A percentile compares a stretch with the other conserved stretches of the same genome.
Conservation (phyloP, 257 asterid genomes). For the Solanum ossicruentum region DNA sequence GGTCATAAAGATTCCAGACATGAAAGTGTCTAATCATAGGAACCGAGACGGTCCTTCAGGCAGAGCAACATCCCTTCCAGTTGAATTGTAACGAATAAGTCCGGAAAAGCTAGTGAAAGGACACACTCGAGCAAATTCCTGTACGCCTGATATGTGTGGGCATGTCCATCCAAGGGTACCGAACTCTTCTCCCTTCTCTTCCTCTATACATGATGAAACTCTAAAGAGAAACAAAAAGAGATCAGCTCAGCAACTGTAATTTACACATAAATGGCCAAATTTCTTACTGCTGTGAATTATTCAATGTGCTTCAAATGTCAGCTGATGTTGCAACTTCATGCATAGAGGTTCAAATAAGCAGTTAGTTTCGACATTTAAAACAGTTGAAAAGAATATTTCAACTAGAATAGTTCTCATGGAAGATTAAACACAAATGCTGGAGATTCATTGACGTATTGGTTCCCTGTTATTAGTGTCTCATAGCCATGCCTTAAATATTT, state of each 20-base stretch:
- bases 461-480: neutral
- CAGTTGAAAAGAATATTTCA: neutral
- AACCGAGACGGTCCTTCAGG: conserved; percentile 5
- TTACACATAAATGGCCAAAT: neutral
- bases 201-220: too few species aligned
- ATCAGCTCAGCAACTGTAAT: neutral
- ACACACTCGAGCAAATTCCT: conserved; percentile 41
- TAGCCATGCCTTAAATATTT: neutral
- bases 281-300: neutral
- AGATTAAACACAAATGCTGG: neutral
- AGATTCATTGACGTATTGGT: neutral
- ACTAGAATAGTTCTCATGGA: neutral
- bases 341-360: neutral
- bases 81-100: conserved; percentile 6
- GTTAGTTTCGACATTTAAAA: neutral
- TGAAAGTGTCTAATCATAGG: conserved; percentile 2
- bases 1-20: neutral
- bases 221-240: too few species aligned
- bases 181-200: conserved; percentile 9
- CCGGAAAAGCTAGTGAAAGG: conserved; percentile 17
- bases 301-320: neutral
- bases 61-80: conserved; percentile 42
- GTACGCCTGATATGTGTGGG: conserved; percentile 7
- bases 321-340: neutral
- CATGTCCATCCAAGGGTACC: conserved; percentile 11